Base-by-base conservation (phyloP, 306 rosid species). In the barrel medic (Medicago truncatula) region DNA sequence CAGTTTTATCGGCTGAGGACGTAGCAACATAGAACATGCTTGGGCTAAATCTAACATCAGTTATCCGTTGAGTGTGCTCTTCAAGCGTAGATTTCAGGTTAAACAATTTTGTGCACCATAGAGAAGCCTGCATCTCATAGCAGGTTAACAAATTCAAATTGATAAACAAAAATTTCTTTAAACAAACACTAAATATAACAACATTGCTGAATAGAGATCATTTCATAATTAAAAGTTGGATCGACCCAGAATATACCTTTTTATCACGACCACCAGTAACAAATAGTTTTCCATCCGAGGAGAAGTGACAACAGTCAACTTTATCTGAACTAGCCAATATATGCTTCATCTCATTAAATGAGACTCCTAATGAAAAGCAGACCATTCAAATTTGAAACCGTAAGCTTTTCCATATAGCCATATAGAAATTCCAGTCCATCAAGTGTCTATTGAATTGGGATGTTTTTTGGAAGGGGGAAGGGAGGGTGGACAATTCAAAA, bases 231-330 rank as follows among this genome's bases (percentile, higher is more conserved):
- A 43, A 71, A 23, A 23, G 67, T 65, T 39, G 49, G 76, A 57
- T 49, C 38, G 72, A 58, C 58, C 70, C 14, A 50, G 43, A 9
- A 53, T 80, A 57, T 69, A 89, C 98, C 96, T 89, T 93, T 66
- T 83, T 88, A 70, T 93, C 94, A 36, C 76, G 88, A 61, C 97
- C 98, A 80, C 90, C 97, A n/a, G 92, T 93, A 70, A 88, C 97
- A 83, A 93, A 85, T 78, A 90, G 84, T 82, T 89, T 93, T 70
- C 98, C 98, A 75, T 93, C 96, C 41, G 88, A 85, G 56, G 98
- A 93, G 82, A 93, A 93, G 82, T 92, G 84, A 76, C 97, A 93
- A 47, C 97, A 88, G 79, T 88, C 93, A 64, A 91, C 78, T 86
- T 89, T 85, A 43, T 57, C 82, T 8, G 85, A 60, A 82, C 97